Base-by-base conservation (phyloP, 1,284 basidiomycete species). In the Abortiporus biennis region DNA sequence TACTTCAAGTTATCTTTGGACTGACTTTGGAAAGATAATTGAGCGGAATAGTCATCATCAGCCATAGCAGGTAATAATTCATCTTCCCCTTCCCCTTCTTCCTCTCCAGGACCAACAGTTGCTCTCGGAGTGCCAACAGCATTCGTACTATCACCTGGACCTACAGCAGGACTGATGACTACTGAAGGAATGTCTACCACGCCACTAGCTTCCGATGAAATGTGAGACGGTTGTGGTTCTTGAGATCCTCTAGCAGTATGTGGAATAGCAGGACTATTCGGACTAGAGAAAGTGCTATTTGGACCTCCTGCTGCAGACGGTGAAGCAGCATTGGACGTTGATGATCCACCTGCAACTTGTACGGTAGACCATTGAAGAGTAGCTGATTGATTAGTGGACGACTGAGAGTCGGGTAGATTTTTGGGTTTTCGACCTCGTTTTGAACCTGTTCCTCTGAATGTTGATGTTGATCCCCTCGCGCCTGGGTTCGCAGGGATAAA, bases 1-100 rank as follows among this genome's bases (percentile, higher is more conserved):
- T 45, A 88, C 85, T 87, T 89, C 23, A 89, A 63, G 55, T 90
- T 88, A 54, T 86, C 85, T 52, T 89, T 89, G 30, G 83, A 85
- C 64, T 88, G 84, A 48, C 80, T 87, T 62, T 88, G 81, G 76
- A 79, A 88, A 3, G 77, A 80, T 41, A 81, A 54, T 54, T 87
- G 85, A 1, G 85, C 82, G 11, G 85, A 85, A 58, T 87, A 89
- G 51, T 89, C 85, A 48, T 88, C 85, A 47, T 90, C 85, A 4
- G 85, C 85, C 85, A 89, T 88, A 4, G 83, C 84, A 30, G 84
- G 83, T 30, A 85, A 56, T 40, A 83, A 54, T 51, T 87, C 85
- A 45, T 88, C 85, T 42, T 85, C 85, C 4, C 69, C 84, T 43
- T 86, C 85, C 0, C 62, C 83, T 16, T 73, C 68, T 38, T 68